Base-by-base conservation (phyloP, 306 rosid genomes). In the Comarum palustre region DNA sequence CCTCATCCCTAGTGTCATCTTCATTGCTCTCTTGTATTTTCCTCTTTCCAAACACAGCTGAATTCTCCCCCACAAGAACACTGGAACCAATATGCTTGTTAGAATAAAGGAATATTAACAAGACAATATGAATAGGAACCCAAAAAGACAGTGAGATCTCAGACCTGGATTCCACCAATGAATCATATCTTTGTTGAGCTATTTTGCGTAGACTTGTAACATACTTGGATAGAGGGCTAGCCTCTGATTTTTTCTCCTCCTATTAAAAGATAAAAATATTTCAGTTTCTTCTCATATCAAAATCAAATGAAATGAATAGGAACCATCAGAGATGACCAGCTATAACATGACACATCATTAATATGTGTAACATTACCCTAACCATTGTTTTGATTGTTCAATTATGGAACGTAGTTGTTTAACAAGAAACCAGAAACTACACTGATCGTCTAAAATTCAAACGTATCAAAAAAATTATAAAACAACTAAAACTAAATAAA, bases 81-180 rank as follows among this genome's bases (percentile, higher is more conserved):
- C 96, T 94, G 83, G 41, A 74, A 72, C 6, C 69, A 74, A 74
- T 32, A 71, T 34, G 57, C 59, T 81, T 68, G 78, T 88, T 72
- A 87, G 83, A 71, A 17, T 77, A 57, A 68, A 71, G 63, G 71
- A 81, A 51, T 34, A 78, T 29, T 43, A 74, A 69, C 64, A 84
- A n/a, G 51, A 64, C 25, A 72, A 20, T 59, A 61, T 60, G 73
- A 63, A 62, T 50, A 75, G 8, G 72, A 77, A 54, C 50, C 47
- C 6, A 27, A 72, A 16, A n/a, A 41, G 13, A 59, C 29, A 76
- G 61, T 24, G 15, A 38, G 69, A 75, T 68, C 63, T 36, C 41
- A 73, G 66, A 93, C 97, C 96, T 94, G 84, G 95, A 80, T 84
- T 94, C 96, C 72, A 38, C 80, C 84, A 94, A 81, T 7, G 90